A percentile compares a stretch with the other conserved stretches of the same genome.
phyloP scores from a whole-genome alignment of 352 stramenopile species.

The Globisporangium cystogenes region DNA sequence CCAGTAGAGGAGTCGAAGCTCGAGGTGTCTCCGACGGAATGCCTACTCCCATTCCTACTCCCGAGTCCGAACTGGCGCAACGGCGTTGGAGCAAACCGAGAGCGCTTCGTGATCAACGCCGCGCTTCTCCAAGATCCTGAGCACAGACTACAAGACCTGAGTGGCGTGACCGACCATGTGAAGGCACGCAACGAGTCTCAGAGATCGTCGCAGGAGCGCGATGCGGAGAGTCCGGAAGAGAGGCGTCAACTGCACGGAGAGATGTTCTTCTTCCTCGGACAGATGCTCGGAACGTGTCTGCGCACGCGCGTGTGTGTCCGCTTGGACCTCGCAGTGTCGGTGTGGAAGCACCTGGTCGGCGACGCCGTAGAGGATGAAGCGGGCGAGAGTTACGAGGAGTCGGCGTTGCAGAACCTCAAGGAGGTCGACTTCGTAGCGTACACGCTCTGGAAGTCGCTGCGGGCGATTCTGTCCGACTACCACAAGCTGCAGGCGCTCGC shows the following conservation, averaged over 20 bases:
- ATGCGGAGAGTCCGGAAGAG: constrained; percentile 32
- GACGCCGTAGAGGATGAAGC: not conserved
- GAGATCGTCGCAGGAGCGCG: not conserved
- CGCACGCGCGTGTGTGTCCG: constrained; percentile 74
- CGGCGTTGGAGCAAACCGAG: constrained; percentile 64
- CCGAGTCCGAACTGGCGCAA: constrained; percentile 87
- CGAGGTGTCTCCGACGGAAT: constrained; percentile 20
- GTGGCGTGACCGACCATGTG: not conserved
- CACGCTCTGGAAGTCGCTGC: constrained; percentile 46
- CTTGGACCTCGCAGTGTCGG: constrained; percentile 57
- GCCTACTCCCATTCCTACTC: constrained; percentile 81
- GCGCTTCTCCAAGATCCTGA: constrained; percentile 13
- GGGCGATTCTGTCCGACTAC: constrained; percentile 21
- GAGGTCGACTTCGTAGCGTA: constrained; percentile 62
- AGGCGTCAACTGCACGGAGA: constrained; percentile 62
- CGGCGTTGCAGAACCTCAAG: constrained; percentile 38
- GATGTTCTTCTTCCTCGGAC: constrained; percentile 88
- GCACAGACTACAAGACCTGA: not conserved
- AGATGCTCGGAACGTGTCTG: constrained; percentile 87
- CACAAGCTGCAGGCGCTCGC: not conserved
- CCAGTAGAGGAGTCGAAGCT: constrained; percentile 1
- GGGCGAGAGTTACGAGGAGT: constrained; percentile 13
- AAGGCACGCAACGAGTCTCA: constrained; percentile 1
- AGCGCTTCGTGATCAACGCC: constrained; percentile 84
- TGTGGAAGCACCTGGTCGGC: constrained; percentile 72